These are phyloP conservation scores for Arthrobotrys iridis DNA, from an alignment of 2,329 filamentous ascomycete genomes.

Conservation along the genomic window DNA sequence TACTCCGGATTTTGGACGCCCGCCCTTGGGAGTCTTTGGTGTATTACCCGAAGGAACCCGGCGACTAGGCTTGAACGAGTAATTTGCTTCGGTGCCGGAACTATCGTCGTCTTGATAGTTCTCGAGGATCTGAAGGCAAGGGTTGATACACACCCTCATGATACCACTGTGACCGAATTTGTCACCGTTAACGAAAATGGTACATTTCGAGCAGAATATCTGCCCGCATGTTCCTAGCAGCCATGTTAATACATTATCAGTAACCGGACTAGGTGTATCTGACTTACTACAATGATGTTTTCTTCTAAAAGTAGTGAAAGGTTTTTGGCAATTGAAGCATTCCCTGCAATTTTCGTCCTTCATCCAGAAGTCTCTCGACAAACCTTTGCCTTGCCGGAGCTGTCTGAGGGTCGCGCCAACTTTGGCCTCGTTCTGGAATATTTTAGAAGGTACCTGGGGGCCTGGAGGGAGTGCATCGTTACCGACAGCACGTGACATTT, in stretches of 20 bases:
- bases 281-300: conserved; percentile 91
- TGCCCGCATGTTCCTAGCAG: conserved; percentile 78
- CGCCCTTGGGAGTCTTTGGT: conserved; percentile 42
- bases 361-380: conserved; percentile 99
- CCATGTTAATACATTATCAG: not conserved
- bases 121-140: conserved; percentile 87
- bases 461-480: conserved; percentile 23
- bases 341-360: conserved; percentile 97
- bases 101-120: conserved; percentile 68
- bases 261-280: not conserved
- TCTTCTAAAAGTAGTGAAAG: conserved; percentile 90
- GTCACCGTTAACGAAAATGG: conserved; percentile 84
- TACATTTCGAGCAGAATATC: conserved; percentile 97
- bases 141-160: conserved; percentile 86
- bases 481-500: conserved; percentile 47
- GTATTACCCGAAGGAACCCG: conserved; percentile 24
- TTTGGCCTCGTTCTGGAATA: conserved; percentile 58
- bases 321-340: conserved; percentile 89
- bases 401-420: conserved; percentile 64
- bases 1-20: conserved; percentile 60
- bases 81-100: conserved; percentile 46
- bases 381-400: conserved; percentile 79
- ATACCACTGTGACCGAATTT: conserved; percentile 86
- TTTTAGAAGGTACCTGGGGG: conserved; percentile 55
- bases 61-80: conserved; percentile 43